Conservation (phyloP, 75 land plant genomes). For the Cryptomeria japonica region DNA sequence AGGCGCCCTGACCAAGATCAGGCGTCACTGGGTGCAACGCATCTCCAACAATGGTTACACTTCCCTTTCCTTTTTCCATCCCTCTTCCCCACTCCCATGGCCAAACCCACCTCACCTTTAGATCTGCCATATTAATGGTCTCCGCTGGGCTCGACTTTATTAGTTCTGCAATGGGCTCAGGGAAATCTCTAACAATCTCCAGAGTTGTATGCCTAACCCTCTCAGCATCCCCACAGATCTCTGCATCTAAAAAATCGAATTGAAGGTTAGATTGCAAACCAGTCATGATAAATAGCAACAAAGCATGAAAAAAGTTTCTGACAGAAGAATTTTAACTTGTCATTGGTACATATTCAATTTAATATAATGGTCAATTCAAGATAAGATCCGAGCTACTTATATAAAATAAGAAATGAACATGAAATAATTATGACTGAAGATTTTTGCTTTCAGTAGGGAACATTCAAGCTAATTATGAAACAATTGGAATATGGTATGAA, state of each 20-base stretch:
- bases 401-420: too few species aligned
- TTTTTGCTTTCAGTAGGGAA: too few species aligned
- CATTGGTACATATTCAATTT: too few species aligned
- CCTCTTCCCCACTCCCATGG: slow-evolving; percentile 39
- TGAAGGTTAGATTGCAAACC: background rate
- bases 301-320: too few species aligned
- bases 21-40: slow-evolving; percentile 76
- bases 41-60: slow-evolving; percentile 63
- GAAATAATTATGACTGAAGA: too few species aligned
- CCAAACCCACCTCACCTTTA: slow-evolving; percentile 28
- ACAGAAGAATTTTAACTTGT: too few species aligned
- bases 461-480: too few species aligned
- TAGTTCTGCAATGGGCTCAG: background rate
- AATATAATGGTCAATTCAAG: too few species aligned
- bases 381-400: too few species aligned
- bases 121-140: slow-evolving; percentile 17
- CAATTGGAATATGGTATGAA: too few species aligned
- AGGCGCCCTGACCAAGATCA: slow-evolving; percentile 67
- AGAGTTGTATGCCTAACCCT: background rate
- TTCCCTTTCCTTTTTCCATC: background rate
- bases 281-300: background rate
- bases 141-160: slow-evolving; percentile 21
- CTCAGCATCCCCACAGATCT: background rate
- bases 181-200: slow-evolving; percentile 14
- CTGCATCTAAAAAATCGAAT: background rate